These are phyloP conservation scores for Drechmeria coniospora DNA, from an alignment of 2,329 filamentous ascomycete genomes.

Conservation along the genomic window DNA sequence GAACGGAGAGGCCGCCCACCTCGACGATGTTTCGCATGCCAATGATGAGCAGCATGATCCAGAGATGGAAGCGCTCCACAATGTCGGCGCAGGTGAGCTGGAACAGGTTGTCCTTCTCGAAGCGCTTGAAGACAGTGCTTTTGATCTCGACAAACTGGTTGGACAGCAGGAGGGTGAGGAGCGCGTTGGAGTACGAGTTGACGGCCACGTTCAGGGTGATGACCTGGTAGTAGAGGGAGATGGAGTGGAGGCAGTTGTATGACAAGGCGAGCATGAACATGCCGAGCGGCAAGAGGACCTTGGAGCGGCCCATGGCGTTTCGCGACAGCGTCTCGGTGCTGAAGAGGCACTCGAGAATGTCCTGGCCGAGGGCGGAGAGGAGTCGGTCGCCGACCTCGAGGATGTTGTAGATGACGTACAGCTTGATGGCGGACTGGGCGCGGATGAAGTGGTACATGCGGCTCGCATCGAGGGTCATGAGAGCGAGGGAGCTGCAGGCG, in stretches of 20 bases:
- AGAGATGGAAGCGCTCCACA: constrained; percentile 92
- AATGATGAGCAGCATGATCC: constrained; percentile 94
- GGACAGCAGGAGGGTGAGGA: constrained; percentile 81
- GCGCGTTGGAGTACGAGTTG: constrained; percentile 93
- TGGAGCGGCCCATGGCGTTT: constrained; percentile 76
- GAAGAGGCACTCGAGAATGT: constrained; percentile 90
- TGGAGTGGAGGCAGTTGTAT: constrained; percentile 80
- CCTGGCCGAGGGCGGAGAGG: constrained; percentile 81
- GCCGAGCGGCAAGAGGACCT: constrained; percentile 73
- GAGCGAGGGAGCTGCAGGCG: constrained; percentile 64
- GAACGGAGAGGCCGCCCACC: constrained; percentile 65
- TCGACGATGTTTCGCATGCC: constrained; percentile 93
- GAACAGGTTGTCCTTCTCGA: constrained; percentile 95
- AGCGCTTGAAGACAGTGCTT: constrained; percentile 94
- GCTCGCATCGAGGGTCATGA: constrained; percentile 88
- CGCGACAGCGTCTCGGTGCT: constrained; percentile 84
- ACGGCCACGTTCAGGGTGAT: constrained; percentile 96
- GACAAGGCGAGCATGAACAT: constrained; percentile 77
- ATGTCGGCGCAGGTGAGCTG: constrained; percentile 94
- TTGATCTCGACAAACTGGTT: constrained; percentile 99
- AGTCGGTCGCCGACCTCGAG: constrained; percentile 85
- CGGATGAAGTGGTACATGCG: constrained; percentile 97
- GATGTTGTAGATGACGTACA: constrained; percentile 98
- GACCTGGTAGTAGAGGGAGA: constrained; percentile 89
- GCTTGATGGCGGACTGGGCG: constrained; percentile 89